phyloP scores from a whole-genome alignment of 768 basidiomycete species.

The Suillus alpinus region DNA sequence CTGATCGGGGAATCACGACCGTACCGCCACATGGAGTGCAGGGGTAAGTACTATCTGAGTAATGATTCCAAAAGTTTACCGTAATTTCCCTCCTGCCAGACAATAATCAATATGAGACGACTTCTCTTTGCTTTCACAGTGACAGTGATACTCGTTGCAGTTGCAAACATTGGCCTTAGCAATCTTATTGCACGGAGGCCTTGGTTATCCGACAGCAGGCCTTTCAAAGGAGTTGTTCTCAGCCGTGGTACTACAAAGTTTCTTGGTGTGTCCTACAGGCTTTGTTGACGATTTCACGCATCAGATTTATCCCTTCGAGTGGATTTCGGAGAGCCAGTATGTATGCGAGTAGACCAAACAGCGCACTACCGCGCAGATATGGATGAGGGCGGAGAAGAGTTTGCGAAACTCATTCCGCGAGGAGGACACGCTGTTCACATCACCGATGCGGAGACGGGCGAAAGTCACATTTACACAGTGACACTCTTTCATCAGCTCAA shows the following conservation, averaged over 20 bases:
- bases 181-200: background rate
- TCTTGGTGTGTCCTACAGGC: background rate
- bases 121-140: background rate
- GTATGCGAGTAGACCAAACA: constrained; percentile 22
- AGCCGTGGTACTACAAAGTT: background rate
- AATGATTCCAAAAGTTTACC: too few relatives aligned
- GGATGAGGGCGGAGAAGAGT: constrained; percentile 22
- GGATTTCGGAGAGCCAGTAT: constrained; percentile 14
- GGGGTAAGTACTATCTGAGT: too few relatives aligned
- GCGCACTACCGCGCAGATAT: constrained; percentile 17
- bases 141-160: background rate
- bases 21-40: too few relatives aligned
- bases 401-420: constrained; percentile 25
- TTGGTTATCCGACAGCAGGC: background rate
- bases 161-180: background rate
- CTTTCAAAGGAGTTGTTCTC: background rate
- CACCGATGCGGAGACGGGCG: constrained; percentile 4
- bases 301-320: background rate
- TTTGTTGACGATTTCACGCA: background rate
- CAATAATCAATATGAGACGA: background rate
- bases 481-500: constrained; percentile 40
- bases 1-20: too few relatives aligned
- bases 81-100: too few relatives aligned
- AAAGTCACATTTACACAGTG: constrained; percentile 29
- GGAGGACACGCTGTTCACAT: constrained; percentile 31